Percentiles rank a stretch among this genome's conserved stretches.
These are phyloP conservation scores for Phytomonas francai DNA, from an alignment of 208 protist genomes.

Conservation along the genomic window DNA sequence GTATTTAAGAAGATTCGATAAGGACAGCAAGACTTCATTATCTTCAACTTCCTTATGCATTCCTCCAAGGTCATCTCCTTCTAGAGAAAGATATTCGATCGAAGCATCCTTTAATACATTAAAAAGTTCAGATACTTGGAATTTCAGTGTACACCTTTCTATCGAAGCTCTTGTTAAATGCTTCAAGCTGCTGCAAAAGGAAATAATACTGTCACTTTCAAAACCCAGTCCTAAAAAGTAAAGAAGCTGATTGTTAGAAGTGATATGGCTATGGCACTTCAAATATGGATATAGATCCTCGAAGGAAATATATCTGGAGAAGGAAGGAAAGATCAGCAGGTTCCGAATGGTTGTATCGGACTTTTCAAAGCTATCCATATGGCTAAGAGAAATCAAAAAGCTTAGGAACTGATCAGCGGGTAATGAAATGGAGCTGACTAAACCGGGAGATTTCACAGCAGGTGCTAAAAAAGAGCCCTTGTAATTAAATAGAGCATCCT, in stretches of 20 bases:
- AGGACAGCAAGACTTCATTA: slow-evolving; percentile 19
- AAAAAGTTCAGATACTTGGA: slow-evolving; percentile 10
- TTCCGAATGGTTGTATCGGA: neutral
- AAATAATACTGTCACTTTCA: neutral
- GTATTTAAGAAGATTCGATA: slow-evolving; percentile 44
- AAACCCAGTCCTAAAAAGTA: neutral
- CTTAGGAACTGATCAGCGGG: slow-evolving; percentile 17
- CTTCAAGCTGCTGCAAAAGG: neutral
- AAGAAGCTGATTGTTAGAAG: neutral
- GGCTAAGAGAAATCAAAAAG: slow-evolving; percentile 7
- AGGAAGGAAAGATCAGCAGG: slow-evolving; percentile 10
- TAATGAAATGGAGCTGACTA: neutral
- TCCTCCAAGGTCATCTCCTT: slow-evolving; percentile 44
- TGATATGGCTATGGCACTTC: neutral
- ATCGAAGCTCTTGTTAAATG: neutral
- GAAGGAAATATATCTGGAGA: slow-evolving; percentile 10
- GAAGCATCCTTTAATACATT: slow-evolving; percentile 15
- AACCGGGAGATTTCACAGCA: neutral
- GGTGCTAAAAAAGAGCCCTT: neutral
- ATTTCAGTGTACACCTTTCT: slow-evolving; percentile 8
- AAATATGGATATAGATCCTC: slow-evolving; percentile 8
- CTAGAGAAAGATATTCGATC: slow-evolving; percentile 29
- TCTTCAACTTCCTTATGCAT: slow-evolving; percentile 16
- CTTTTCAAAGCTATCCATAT: slow-evolving; percentile 8
- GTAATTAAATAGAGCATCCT: neutral